Evolutionary conservation across 2,329 filamentous ascomycete genomes (phyloP).

Genomic region (Trichoderma atrobrunneum): DNA sequence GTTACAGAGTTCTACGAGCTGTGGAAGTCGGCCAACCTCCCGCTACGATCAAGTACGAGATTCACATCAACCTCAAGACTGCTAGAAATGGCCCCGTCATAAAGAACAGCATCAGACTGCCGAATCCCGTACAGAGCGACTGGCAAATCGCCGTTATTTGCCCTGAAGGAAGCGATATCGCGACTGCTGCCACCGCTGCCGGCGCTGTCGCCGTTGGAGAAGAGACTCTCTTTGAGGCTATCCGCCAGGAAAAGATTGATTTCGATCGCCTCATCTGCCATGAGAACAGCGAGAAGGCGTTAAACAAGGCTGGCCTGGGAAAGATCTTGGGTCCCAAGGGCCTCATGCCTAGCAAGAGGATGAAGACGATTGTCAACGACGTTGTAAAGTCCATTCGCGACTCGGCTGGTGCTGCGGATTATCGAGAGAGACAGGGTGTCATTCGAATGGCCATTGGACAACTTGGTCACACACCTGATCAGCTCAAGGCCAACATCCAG

Average conservation of each 20-base stretch:
- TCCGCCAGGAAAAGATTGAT: slow-evolving; percentile 70
- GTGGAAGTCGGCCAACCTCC: slow-evolving; percentile 84
- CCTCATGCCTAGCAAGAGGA: slow-evolving; percentile 87
- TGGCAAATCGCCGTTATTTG: slow-evolving; percentile 87
- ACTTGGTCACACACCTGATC: slow-evolving; percentile 80
- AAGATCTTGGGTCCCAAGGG: slow-evolving; percentile 82
- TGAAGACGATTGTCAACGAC: slow-evolving; percentile 83
- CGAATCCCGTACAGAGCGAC: slow-evolving; percentile 86
- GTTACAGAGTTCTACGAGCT: slow-evolving; percentile 76
- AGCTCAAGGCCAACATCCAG: slow-evolving; percentile 81
- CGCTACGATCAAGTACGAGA: slow-evolving; percentile 77
- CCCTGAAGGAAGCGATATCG: slow-evolving; percentile 73
- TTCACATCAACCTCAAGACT: slow-evolving; percentile 79
- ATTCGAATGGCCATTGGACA: slow-evolving; percentile 89
- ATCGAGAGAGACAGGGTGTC: slow-evolving; percentile 80
- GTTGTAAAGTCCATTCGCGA: slow-evolving; percentile 72
- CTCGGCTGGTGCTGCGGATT: slow-evolving; percentile 79
- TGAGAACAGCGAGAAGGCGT: slow-evolving; percentile 68
- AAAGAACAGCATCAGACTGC: slow-evolving; percentile 82
- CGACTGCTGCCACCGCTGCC: slow-evolving; percentile 68
- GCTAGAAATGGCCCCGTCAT: slow-evolving; percentile 82
- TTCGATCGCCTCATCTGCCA: slow-evolving; percentile 93
- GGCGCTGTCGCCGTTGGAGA: slow-evolving; percentile 85
- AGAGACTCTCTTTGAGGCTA: slow-evolving; percentile 76
- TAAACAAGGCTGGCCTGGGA: slow-evolving; percentile 79